Conservation (phyloP, 306 rosid genomes). For the Dalbergia oliveri region DNA sequence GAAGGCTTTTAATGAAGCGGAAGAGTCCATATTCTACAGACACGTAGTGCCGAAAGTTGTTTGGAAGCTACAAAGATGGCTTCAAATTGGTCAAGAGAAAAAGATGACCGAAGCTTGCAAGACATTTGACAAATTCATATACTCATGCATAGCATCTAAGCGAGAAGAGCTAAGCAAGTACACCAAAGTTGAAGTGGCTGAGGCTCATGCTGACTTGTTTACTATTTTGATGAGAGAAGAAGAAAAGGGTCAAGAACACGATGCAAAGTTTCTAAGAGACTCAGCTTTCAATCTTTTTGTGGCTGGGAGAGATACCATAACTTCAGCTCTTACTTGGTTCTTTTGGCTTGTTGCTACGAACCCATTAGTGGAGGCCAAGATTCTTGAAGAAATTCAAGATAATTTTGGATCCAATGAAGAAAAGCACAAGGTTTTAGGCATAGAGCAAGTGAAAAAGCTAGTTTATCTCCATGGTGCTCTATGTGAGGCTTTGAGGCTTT, state of each 20-base stretch:
- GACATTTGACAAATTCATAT: conserved; percentile 49
- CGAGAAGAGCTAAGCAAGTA: conserved; percentile 4
- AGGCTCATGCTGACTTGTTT: conserved; percentile 37
- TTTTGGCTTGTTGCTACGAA: conserved; percentile 58
- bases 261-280: conserved; percentile 59
- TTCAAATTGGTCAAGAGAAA: conserved; percentile 55
- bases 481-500: conserved; percentile 64
- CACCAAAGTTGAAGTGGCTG: neutral
- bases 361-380: conserved; percentile 56
- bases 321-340: conserved; percentile 62
- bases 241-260: neutral
- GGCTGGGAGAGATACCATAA: conserved; percentile 60
- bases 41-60: conserved; percentile 31
- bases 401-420: neutral
- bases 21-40: conserved; percentile 47
- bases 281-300: conserved; percentile 46
- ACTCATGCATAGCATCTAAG: conserved; percentile 43
- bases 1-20: conserved; percentile 53
- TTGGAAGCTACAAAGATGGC: conserved; percentile 58
- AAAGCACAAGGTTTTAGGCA: neutral
- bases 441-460: conserved; percentile 42
- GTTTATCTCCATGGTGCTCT: conserved; percentile 67
- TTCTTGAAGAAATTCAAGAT: conserved; percentile 53
- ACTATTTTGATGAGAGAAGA: conserved; percentile 42
- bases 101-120: conserved; percentile 42